phyloP scores from a whole-genome alignment of 2,329 filamentous ascomycete genomes.

The Penicillium psychrosexuale region DNA sequence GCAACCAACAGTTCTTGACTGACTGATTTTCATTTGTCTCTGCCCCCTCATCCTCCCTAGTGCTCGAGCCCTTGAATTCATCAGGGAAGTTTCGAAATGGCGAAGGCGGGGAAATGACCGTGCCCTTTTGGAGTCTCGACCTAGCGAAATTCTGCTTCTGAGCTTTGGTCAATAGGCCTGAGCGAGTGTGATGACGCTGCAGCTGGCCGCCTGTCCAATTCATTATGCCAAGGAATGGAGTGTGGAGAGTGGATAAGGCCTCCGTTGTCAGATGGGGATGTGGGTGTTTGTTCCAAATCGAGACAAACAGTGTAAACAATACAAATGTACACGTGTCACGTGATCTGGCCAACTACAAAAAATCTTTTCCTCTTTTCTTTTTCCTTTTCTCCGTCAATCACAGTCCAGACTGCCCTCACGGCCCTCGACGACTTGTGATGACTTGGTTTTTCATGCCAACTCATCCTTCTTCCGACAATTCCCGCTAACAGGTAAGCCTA shows the following conservation, averaged over 20 bases:
- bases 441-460: constrained; percentile 6
- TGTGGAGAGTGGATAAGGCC: neutral
- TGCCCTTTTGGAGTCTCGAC: constrained; percentile 22
- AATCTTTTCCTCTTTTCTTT: constrained; percentile 7
- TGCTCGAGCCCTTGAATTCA: constrained; percentile 1
- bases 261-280: neutral
- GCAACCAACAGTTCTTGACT: constrained; percentile 5
- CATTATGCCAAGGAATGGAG: constrained; percentile 27
- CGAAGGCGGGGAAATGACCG: constrained; percentile 10
- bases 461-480: constrained; percentile 3
- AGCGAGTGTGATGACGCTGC: constrained; percentile 38
- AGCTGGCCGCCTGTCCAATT: constrained; percentile 47
- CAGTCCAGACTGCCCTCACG: neutral
- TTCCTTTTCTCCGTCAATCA: constrained; percentile 7
- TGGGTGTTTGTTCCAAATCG: neutral
- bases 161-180: constrained; percentile 23
- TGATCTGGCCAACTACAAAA: constrained; percentile 6
- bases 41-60: neutral
- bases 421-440: neutral
- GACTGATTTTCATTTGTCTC: neutral
- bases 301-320: constrained; percentile 7
- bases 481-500: constrained; percentile 20
- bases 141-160: constrained; percentile 38
- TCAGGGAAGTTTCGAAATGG: constrained; percentile 11
- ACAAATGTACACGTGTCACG: constrained; percentile 7